Percentiles rank a stretch among this genome's conserved stretches.
phyloP scores from a whole-genome alignment of 2,329 filamentous ascomycete species.

The Aspergillus vadensis region DNA sequence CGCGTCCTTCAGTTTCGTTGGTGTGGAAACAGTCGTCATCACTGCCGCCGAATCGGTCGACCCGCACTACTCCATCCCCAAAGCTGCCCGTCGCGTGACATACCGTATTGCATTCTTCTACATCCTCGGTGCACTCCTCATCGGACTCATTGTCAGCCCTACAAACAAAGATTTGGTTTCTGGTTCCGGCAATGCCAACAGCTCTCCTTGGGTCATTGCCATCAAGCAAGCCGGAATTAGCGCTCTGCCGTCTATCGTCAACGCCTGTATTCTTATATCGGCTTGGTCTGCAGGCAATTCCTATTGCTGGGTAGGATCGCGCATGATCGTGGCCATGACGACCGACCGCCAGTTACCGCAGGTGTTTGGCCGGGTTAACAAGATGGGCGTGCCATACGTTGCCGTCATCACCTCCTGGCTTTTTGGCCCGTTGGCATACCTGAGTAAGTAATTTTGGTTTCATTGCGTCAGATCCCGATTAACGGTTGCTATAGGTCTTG shows the following conservation, averaged over 20 bases:
- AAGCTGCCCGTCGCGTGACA: slow-evolving; percentile 44
- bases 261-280: slow-evolving; percentile 40
- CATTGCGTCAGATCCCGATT: neutral
- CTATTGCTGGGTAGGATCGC: slow-evolving; percentile 55
- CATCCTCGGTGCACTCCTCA: slow-evolving; percentile 33
- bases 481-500: slow-evolving; percentile 28
- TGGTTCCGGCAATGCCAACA: slow-evolving; percentile 33
- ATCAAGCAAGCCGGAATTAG: slow-evolving; percentile 37
- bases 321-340: slow-evolving; percentile 62
- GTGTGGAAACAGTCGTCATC: slow-evolving; percentile 45
- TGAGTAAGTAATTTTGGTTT: slow-evolving; percentile 28
- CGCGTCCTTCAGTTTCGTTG: slow-evolving; percentile 45
- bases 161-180: slow-evolving; percentile 24
- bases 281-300: slow-evolving; percentile 47
- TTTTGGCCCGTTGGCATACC: slow-evolving; percentile 46
- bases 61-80: slow-evolving; percentile 44
- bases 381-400: slow-evolving; percentile 59
- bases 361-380: slow-evolving; percentile 56
- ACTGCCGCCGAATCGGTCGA: slow-evolving; percentile 45
- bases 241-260: slow-evolving; percentile 37
- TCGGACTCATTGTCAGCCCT: slow-evolving; percentile 34
- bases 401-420: slow-evolving; percentile 58
- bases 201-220: slow-evolving; percentile 41
- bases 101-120: slow-evolving; percentile 46
- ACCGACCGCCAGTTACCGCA: slow-evolving; percentile 61